Evolutionary conservation across 768 basidiomycete species (phyloP), one percentile per base, ranked within the genome.

Genomic region (Tulasnella sp.): DNA sequence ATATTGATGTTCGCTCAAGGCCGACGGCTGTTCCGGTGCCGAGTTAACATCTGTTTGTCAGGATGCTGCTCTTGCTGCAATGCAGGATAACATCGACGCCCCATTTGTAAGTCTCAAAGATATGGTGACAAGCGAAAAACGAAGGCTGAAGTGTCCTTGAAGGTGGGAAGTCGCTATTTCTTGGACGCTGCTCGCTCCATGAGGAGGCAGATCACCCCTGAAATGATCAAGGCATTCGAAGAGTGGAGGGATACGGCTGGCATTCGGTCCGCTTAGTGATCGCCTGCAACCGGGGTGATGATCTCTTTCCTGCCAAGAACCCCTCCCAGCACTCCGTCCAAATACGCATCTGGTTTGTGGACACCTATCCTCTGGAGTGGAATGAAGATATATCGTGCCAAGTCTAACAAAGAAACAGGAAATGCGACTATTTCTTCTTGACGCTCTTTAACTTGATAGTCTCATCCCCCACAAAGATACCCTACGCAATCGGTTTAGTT

Each of bases 1-100:
- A 14, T 31, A 52, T 1, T 62, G 27, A 74, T 19, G 14, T 56
- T 34, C 18, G 44, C 44, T 31, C 19, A 83, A 99, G 98, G 94
- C 96, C 1, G 91, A 93, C 14, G 98, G 97, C 0, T 99, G 96
- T 84, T 99, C 97, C 27, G 98, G 98, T 6, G 98, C 98, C 7
- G 98, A 99, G 85, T 91, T 99, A 44, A 89, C 91, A 8, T 92
- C 93, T 12, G 88, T 99, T 68, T 99, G 97, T 84, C 98, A 99
- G 85, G 97, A 99, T 85, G 98, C 98, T 4, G 98, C 97, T 0
- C 85, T 99, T 81, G 84, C 92, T 77, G 94, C 96, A 0, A 99
- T 99, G 98, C 92, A 94, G 81, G 88, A 90, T 76, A 89, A 98
- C 84, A 91, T 98, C 46, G 85, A 94, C 80, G 91, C 95, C 3